Conservation (phyloP, 148 eudicot species). For the Camellia sinensis region DNA sequence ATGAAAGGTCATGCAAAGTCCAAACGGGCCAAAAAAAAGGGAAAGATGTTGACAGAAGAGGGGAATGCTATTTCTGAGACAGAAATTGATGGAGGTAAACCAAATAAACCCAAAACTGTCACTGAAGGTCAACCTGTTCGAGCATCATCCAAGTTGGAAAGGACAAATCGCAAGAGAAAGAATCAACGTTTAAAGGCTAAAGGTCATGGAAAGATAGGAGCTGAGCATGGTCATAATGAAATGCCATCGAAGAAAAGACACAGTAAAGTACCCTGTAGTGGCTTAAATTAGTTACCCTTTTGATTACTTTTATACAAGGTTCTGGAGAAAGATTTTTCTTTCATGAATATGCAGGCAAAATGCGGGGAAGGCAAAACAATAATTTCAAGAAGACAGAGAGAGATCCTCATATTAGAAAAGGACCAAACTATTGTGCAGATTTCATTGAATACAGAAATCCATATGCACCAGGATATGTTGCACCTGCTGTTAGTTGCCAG, state of each 20-base stretch:
- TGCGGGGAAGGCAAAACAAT: no score
- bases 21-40: conserved; percentile 14
- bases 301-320: background rate
- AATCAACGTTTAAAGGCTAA: background rate
- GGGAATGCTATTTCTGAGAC: no score
- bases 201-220: conserved; percentile 8
- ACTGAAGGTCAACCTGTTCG: conserved; percentile 8
- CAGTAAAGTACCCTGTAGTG: conserved; percentile 19
- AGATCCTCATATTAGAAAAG: no score
- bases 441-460: no score
- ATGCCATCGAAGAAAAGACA: conserved; percentile 21
- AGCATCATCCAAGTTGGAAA: background rate
- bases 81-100: no score
- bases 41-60: background rate
- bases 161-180: no score
- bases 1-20: background rate
- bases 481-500: no score
- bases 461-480: no score
- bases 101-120: background rate
- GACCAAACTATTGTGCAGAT: no score
- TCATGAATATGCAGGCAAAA: no score
- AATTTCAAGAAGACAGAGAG: no score
- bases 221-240: background rate
- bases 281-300: conserved; percentile 8
- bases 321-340: no score